Evolutionary conservation across 1,284 basidiomycete genomes (phyloP).

Genomic region (Malassezia obtusa): DNA sequence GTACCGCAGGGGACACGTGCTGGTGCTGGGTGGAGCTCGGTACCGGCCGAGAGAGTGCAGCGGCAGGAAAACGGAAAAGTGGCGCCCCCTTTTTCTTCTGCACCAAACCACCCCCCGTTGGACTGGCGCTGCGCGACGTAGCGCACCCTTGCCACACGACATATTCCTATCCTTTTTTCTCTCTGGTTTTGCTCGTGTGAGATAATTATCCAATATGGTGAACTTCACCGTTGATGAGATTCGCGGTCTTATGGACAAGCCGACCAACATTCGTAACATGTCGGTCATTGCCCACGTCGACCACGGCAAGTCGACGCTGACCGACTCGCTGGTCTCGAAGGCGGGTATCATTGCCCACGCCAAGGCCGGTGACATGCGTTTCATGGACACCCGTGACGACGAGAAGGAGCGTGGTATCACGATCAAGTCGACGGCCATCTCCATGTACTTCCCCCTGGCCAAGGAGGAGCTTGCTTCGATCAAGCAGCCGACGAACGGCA

Average conservation of each 20-base stretch:
- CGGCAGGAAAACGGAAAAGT: not conserved
- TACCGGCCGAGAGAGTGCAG: constrained; percentile 9
- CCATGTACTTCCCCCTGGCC: constrained; percentile 95
- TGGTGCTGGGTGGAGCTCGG: not conserved
- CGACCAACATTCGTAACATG: constrained; percentile 89
- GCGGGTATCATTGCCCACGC: constrained; percentile 95
- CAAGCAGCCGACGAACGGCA: constrained; percentile 86
- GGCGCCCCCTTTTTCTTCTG: constrained; percentile 12
- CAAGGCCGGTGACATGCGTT: constrained; percentile 91
- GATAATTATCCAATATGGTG: constrained; percentile 14
- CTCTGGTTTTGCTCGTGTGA: constrained; percentile 9
- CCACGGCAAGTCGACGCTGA: constrained; percentile 99
- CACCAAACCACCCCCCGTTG: constrained; percentile 1
- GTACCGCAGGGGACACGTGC: not conserved
- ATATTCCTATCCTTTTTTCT: not conserved
- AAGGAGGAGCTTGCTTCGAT: constrained; percentile 66
- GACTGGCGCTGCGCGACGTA: constrained; percentile 13
- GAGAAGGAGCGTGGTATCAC: constrained; percentile 99
- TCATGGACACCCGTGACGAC: constrained; percentile 93
- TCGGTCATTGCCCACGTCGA: constrained; percentile 65
- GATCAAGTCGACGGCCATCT: constrained; percentile 99
- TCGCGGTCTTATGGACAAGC: constrained; percentile 73
- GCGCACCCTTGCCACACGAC: constrained; percentile 16
- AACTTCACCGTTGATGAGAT: constrained; percentile 60
- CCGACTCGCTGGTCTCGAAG: constrained; percentile 97